Evolutionary conservation across 495 filamentous ascomycete genomes (phyloP).

Genomic region (Aspergillus incahuasiensis): DNA sequence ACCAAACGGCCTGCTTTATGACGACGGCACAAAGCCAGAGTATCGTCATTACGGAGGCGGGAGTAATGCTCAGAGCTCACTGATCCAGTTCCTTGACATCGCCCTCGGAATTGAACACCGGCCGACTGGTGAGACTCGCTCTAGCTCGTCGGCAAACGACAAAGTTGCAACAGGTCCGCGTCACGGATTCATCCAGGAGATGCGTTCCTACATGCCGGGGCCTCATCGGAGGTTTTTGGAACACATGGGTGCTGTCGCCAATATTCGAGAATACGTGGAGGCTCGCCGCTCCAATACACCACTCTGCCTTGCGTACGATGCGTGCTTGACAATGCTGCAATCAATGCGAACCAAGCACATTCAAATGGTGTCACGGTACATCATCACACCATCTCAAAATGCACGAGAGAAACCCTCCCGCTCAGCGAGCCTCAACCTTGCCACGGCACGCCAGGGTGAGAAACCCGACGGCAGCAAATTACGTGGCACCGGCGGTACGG

Average conservation of each 20-base stretch:
- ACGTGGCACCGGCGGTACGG: constrained; percentile 87
- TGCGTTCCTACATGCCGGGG: constrained; percentile 96
- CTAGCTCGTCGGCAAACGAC: constrained; percentile 31
- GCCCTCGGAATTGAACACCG: constrained; percentile 87
- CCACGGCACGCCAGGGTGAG: constrained; percentile 50
- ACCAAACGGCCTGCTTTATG: constrained; percentile 81
- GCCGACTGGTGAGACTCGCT: constrained; percentile 70
- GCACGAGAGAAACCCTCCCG: constrained; percentile 42
- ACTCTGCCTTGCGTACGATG: constrained; percentile 80
- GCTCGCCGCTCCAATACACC: constrained; percentile 53
- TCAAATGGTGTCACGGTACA: constrained; percentile 93
- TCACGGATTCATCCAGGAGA: constrained; percentile 92
- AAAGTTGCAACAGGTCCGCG: constrained; percentile 53
- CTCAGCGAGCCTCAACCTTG: constrained; percentile 59
- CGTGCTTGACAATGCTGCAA: constrained; percentile 86
- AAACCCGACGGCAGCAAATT: constrained; percentile 53
- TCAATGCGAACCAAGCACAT: constrained; percentile 90
- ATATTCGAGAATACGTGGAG: constrained; percentile 84
- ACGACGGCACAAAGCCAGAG: constrained; percentile 60
- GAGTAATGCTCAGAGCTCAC: constrained; percentile 89
- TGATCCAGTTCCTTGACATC: constrained; percentile 94
- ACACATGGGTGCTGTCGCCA: constrained; percentile 73
- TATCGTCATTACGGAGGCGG: constrained; percentile 84
- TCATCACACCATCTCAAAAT: constrained; percentile 64
- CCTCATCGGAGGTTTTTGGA: constrained; percentile 84